phyloP scores from a whole-genome alignment of 306 rosid genomes.

The Psophocarpus tetragonolobus region DNA sequence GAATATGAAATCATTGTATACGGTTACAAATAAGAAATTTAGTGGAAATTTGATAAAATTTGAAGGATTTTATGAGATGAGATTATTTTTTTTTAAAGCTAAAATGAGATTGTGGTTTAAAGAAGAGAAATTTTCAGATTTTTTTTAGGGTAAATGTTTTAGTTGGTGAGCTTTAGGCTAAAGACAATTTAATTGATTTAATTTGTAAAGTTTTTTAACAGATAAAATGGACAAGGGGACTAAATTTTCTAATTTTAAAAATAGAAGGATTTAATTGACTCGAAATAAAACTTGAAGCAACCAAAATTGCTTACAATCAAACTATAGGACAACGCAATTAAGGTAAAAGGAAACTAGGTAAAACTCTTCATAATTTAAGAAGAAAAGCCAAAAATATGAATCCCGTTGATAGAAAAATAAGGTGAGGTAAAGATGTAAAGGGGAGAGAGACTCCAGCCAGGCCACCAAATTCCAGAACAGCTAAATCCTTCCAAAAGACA shows the following conservation, averaged over 20 bases:
- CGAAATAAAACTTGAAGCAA: not conserved
- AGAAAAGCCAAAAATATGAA: not conserved
- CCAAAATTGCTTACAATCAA: not conserved
- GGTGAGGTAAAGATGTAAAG: not conserved
- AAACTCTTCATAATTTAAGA: not conserved
- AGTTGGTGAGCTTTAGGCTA: not conserved
- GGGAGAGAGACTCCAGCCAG: not conserved
- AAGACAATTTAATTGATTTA: not conserved
- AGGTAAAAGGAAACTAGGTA: not conserved
- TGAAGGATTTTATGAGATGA: not conserved
- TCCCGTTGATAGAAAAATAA: not conserved
- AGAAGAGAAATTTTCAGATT: not conserved
- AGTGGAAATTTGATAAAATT: not conserved
- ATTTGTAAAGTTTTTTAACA: not conserved
- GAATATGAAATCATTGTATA: not conserved
- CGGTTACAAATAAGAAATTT: not conserved
- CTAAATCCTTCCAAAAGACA: not conserved
- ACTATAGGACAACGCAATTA: not conserved
- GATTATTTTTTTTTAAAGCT: too few species aligned
- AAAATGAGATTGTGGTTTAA: not conserved
- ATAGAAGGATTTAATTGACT: not conserved
- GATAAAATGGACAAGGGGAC: not conserved
- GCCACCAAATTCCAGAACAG: conserved; percentile 5
- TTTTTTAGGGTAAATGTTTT: not conserved
- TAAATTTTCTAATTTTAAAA: not conserved